A percentile compares a stretch with the other conserved stretches of the same genome.
These are phyloP conservation scores for Colletotrichum sp. DNA, from an alignment of 2,329 filamentous ascomycete species.

Conservation along the genomic window DNA sequence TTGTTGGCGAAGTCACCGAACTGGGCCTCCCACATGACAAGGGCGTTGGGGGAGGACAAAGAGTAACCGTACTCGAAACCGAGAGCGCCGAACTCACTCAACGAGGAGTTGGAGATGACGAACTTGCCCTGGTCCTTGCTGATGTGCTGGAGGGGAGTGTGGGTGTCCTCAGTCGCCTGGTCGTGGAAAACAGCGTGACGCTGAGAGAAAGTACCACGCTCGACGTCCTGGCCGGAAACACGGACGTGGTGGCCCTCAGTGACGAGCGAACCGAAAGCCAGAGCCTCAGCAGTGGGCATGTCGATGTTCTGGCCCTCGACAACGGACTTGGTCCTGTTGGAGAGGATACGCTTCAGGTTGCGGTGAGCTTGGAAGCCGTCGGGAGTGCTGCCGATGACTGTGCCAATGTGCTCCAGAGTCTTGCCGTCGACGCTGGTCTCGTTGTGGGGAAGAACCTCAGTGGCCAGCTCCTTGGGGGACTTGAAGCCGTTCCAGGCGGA, in stretches of 20 bases:
- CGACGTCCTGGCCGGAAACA: conserved; percentile 97
- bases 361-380: conserved; percentile 90
- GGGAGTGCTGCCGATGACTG: conserved; percentile 78
- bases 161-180: conserved; percentile 91
- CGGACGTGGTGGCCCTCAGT: conserved; percentile 96
- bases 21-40: conserved; percentile 99
- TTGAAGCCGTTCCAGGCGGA: conserved; percentile 99
- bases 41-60: conserved; percentile 91
- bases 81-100: conserved; percentile 73
- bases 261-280: conserved; percentile 91
- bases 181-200: conserved; percentile 97
- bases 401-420: conserved; percentile 80
- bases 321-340: conserved; percentile 89
- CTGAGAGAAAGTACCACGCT: conserved; percentile 99
- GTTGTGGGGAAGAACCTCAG: conserved; percentile 90
- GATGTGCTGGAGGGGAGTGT: conserved; percentile 89
- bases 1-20: conserved; percentile 99
- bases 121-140: conserved; percentile 93
- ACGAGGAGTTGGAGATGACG: conserved; percentile 95
- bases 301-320: conserved; percentile 93
- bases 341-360: conserved; percentile 96
- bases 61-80: conserved; percentile 99
- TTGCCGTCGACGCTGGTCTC: conserved; percentile 80
- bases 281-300: conserved; percentile 95
- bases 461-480: conserved; percentile 95